Conservation (phyloP, 208 protist genomes). For the Borovskyia barvae region DNA sequence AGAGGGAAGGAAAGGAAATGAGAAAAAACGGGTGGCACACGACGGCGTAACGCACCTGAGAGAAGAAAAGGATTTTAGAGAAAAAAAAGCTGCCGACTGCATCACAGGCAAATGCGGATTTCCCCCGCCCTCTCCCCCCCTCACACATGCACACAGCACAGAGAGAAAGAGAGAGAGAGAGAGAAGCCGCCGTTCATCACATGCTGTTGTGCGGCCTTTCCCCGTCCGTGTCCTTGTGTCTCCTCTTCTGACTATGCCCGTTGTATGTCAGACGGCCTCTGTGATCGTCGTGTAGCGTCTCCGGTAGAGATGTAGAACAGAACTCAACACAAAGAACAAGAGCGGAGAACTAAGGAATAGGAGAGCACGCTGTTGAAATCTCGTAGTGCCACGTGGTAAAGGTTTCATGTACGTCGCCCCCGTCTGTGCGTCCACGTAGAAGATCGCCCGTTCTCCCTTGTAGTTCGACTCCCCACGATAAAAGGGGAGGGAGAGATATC, state of each 20-base stretch:
- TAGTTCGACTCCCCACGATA: constrained; percentile 30
- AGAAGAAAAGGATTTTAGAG: no score
- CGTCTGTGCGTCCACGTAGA: constrained; percentile 44
- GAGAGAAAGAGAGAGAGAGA: constrained; percentile 1
- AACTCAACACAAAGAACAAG: constrained; percentile 30
- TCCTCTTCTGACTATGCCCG: constrained; percentile 22
- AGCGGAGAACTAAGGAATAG: constrained; percentile 30
- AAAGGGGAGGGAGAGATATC: constrained; percentile 21
- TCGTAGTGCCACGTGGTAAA: neutral
- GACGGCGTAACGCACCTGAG: no score
- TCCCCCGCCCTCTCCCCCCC: no score
- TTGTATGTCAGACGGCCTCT: no score
- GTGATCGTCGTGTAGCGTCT: neutral
- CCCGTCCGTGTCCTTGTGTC: constrained; percentile 38
- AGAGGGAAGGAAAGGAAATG: no score
- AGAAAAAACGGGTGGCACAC: no score
- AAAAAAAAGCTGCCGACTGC: no score
- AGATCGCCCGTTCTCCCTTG: constrained; percentile 16
- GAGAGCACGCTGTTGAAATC: constrained; percentile 1
- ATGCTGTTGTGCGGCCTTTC: constrained; percentile 42
- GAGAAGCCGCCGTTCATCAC: constrained; percentile 36
- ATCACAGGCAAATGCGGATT: no score
- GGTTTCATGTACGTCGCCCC: constrained; percentile 18
- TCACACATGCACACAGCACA: constrained; percentile 48
- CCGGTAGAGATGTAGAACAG: constrained; percentile 1